Evolutionary conservation across 805 yeast genomes (phyloP).

Genomic region (Nakazawaea wyomingensis): DNA sequence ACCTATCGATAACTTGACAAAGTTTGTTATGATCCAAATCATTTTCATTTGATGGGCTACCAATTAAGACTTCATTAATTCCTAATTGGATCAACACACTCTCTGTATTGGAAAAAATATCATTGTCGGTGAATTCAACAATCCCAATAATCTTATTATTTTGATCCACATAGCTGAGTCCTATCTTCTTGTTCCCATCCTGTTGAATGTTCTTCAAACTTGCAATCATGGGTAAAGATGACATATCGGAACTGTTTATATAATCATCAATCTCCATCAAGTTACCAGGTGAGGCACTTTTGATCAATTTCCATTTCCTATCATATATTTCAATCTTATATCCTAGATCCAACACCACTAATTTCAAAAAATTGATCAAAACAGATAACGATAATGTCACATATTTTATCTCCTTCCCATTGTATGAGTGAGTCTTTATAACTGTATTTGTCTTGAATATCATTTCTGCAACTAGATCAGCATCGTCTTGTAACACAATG

Average conservation of each 20-base stretch:
- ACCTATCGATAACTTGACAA: conserved; percentile 67
- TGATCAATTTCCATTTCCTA: conserved; percentile 51
- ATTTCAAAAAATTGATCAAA: conserved; percentile 56
- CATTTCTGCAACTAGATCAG: conserved; percentile 73
- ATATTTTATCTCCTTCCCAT: conserved; percentile 42
- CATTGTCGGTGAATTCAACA: conserved; percentile 81
- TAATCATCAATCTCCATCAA: conserved; percentile 71
- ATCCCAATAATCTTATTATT: conserved; percentile 62
- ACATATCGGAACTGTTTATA: conserved; percentile 38
- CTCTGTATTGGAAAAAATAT: conserved; percentile 80
- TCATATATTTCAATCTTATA: conserved; percentile 78
- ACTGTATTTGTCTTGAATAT: conserved; percentile 83
- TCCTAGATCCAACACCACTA: conserved; percentile 65
- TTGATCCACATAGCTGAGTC: conserved; percentile 76
- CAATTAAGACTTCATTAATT: conserved; percentile 72
- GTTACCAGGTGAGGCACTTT: conserved; percentile 87
- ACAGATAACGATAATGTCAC: conserved; percentile 78
- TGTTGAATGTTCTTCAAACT: conserved; percentile 40
- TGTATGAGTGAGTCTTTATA: conserved; percentile 42
- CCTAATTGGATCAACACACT: conserved; percentile 84
- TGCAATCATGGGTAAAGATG: conserved; percentile 48
- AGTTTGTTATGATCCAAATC: conserved; percentile 63
- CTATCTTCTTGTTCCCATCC: conserved; percentile 52
- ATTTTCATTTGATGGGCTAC: conserved; percentile 29
- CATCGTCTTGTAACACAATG: conserved; percentile 69